Percentiles rank a stretch among this genome's conserved stretches.
Conservation (phyloP, 805 yeast genomes). For the Scheffersomyces coipomensis region DNA sequence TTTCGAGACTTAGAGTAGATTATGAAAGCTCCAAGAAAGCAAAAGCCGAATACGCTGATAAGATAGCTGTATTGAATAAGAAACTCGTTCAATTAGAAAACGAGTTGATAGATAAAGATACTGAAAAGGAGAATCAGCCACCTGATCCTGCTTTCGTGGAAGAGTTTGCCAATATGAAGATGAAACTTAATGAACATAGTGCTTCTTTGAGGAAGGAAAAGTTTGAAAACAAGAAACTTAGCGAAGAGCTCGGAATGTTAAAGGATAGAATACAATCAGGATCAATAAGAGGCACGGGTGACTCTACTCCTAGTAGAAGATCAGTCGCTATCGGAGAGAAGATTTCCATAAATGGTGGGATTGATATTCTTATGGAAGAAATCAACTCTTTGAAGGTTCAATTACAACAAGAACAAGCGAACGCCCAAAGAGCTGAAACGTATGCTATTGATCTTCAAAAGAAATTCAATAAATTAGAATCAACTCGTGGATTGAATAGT, state of each 20-base stretch:
- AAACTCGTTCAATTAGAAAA: conserved; percentile 16
- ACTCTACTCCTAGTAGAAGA: conserved; percentile 23
- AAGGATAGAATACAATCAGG: conserved; percentile 68
- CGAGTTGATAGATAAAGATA: conserved; percentile 15
- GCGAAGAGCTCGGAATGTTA: conserved; percentile 57
- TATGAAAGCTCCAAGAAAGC: conserved; percentile 16
- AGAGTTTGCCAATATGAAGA: conserved; percentile 48
- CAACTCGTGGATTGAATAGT: conserved; percentile 36
- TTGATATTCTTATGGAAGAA: conserved; percentile 33
- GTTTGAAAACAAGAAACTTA: conserved; percentile 43
- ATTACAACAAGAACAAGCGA: conserved; percentile 51
- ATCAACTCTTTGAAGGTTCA: conserved; percentile 47
- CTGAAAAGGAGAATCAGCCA: conserved; percentile 37
- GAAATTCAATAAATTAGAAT: conserved; percentile 39
- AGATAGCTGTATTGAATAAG: conserved; percentile 22
- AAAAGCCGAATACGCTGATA: conserved; percentile 25
- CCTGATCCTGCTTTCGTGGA: conserved; percentile 33
- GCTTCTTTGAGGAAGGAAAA: conserved; percentile 48
- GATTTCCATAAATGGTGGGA: conserved; percentile 11
- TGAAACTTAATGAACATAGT: conserved; percentile 51
- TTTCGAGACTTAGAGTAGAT: conserved; percentile 21
- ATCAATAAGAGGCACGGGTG: conserved; percentile 22
- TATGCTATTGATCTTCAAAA: conserved; percentile 45
- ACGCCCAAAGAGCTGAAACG: conserved; percentile 50
- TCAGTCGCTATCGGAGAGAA: conserved; percentile 36